Conservation (phyloP, 306 rosid genomes). For the Castanea sativa region DNA sequence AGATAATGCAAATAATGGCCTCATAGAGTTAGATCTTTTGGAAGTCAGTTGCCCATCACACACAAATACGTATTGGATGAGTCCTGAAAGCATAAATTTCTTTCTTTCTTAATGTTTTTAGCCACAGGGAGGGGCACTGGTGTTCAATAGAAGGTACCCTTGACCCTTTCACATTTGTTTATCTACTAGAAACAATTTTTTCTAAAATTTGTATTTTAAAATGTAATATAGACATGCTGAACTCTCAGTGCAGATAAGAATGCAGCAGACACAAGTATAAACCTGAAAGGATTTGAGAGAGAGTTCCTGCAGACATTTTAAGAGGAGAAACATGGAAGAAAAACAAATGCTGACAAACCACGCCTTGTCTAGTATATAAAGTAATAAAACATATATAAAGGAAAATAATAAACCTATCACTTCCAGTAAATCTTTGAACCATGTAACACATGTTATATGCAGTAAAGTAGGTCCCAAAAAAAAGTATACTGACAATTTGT, state of each 20-base stretch:
- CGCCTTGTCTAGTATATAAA: background rate
- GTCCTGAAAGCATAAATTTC: background rate
- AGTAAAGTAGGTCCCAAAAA: slow-evolving; percentile 14
- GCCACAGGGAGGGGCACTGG: too few relatives aligned
- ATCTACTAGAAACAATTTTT: background rate
- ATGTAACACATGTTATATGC: slow-evolving; percentile 12
- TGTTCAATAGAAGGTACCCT: background rate
- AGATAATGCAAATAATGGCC: background rate
- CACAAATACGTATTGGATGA: background rate
- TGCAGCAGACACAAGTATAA: too few relatives aligned
- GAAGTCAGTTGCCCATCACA: background rate
- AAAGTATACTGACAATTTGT: background rate
- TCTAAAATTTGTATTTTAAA: background rate
- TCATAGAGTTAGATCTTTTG: background rate
- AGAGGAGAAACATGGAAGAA: background rate
- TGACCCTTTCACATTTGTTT: background rate
- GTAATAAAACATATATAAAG: background rate
- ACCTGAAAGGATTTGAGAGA: too few relatives aligned
- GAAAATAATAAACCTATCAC: slow-evolving; percentile 14
- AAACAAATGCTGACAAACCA: background rate
- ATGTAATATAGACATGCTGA: background rate
- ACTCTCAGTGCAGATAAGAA: background rate
- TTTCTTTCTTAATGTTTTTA: too few relatives aligned
- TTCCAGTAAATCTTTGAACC: slow-evolving; percentile 15
- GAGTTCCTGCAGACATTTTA: background rate